Percentiles rank a stretch among this genome's conserved stretches.
Conservation (phyloP, 1,284 basidiomycete genomes). For the Ganoderma lingzhi region DNA sequence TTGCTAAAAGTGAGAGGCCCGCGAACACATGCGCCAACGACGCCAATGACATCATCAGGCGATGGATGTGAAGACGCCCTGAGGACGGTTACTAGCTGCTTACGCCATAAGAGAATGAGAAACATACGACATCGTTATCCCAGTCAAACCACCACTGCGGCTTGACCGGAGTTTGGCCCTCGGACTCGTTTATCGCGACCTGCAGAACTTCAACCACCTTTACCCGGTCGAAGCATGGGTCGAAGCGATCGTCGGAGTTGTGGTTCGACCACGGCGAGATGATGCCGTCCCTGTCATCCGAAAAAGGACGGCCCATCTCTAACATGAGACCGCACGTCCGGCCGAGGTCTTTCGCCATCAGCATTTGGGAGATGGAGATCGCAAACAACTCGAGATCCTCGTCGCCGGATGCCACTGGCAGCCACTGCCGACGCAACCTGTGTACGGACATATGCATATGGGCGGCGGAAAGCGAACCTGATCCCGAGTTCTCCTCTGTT, state of each 20-base stretch:
- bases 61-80: background rate
- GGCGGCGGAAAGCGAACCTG: background rate
- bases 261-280: background rate
- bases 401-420: background rate
- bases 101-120: background rate
- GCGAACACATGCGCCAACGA: no score
- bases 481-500: background rate
- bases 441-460: background rate
- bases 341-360: background rate
- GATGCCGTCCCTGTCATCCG: background rate
- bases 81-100: background rate
- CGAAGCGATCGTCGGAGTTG: background rate
- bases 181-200: background rate
- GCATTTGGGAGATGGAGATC: background rate
- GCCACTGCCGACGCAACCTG: background rate
- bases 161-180: background rate
- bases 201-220: background rate
- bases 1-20: no score
- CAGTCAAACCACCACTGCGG: slow-evolving; percentile 4
- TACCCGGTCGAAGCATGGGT: background rate
- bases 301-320: background rate
- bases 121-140: slow-evolving; percentile 1
- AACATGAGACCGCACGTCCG: background rate
- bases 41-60: no score
- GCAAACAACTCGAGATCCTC: background rate